These are phyloP conservation scores for Lupinus albus DNA, from an alignment of 306 rosid species.

Conservation along the genomic window DNA sequence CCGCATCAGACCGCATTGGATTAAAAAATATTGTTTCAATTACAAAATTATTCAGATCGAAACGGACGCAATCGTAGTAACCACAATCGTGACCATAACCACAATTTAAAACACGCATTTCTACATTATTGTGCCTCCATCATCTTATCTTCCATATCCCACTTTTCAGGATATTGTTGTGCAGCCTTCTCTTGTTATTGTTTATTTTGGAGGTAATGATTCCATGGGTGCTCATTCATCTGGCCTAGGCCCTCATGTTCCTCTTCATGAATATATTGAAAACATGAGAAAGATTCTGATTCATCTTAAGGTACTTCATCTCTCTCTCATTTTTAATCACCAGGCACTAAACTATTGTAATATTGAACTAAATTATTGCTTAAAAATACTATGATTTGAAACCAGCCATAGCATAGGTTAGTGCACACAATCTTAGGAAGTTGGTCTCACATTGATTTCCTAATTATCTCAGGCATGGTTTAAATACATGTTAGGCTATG, in stretches of 20 bases:
- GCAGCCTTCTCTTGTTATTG: constrained; percentile 85
- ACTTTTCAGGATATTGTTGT: constrained; percentile 66
- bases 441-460: too few species aligned
- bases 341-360: neutral
- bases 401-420: too few species aligned
- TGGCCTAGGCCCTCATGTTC: constrained; percentile 92
- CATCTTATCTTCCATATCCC: constrained; percentile 12
- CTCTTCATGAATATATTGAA: constrained; percentile 73
- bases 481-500: too few species aligned
- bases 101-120: too few species aligned
- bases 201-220: constrained; percentile 93
- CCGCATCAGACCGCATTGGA: too few species aligned
- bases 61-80: too few species aligned
- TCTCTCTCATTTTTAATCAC: constrained; percentile 1
- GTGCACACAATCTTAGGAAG: too few species aligned
- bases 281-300: constrained; percentile 74
- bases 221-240: constrained; percentile 92
- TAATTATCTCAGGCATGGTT: too few species aligned
- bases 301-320: constrained; percentile 73
- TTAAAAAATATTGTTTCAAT: too few species aligned
- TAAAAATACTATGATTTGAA: too few species aligned
- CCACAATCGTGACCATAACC: too few species aligned
- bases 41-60: too few species aligned
- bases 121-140: constrained; percentile 10
- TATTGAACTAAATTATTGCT: neutral